These are phyloP conservation scores for Cytospora piceicola DNA, from an alignment of 2,329 filamentous ascomycete species.

Conservation along the genomic window DNA sequence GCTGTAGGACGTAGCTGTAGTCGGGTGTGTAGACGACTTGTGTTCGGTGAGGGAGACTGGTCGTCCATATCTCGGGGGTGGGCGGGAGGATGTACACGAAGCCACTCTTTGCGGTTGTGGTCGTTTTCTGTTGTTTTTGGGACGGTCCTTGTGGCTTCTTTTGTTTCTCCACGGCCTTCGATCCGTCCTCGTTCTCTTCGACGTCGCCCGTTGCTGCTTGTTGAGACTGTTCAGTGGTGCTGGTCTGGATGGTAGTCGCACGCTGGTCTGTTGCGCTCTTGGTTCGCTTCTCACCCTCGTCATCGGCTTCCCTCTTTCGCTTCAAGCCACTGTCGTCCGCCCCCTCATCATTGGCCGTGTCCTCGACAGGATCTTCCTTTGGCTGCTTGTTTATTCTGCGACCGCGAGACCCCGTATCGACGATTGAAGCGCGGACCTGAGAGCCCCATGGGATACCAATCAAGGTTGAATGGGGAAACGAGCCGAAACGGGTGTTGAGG, in stretches of 20 bases:
- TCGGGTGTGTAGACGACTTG: constrained; percentile 88
- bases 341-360: constrained; percentile 30
- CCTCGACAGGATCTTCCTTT: constrained; percentile 49
- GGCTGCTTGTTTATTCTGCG: constrained; percentile 51
- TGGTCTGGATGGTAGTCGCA: constrained; percentile 25
- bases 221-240: constrained; percentile 32
- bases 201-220: constrained; percentile 17
- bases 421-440: constrained; percentile 85
- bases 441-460: constrained; percentile 86
- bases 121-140: constrained; percentile 22
- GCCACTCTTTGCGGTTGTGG: constrained; percentile 61
- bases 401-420: constrained; percentile 89
- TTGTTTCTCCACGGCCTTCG: constrained; percentile 46
- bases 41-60: constrained; percentile 77
- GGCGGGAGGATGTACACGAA: constrained; percentile 80
- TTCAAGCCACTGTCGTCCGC: constrained; percentile 38
- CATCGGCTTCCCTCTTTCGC: constrained; percentile 38
- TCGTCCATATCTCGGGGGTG: constrained; percentile 82
- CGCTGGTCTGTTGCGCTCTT: constrained; percentile 28
- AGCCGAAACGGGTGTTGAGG: constrained; percentile 92
- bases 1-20: constrained; percentile 81
- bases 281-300: constrained; percentile 39
- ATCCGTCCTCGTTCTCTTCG: constrained; percentile 33
- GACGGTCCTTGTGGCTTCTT: neutral
- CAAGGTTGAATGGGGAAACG: constrained; percentile 79